Evolutionary conservation across 139 green algal species (phyloP).

Genomic region (Marvania coccoides): DNA sequence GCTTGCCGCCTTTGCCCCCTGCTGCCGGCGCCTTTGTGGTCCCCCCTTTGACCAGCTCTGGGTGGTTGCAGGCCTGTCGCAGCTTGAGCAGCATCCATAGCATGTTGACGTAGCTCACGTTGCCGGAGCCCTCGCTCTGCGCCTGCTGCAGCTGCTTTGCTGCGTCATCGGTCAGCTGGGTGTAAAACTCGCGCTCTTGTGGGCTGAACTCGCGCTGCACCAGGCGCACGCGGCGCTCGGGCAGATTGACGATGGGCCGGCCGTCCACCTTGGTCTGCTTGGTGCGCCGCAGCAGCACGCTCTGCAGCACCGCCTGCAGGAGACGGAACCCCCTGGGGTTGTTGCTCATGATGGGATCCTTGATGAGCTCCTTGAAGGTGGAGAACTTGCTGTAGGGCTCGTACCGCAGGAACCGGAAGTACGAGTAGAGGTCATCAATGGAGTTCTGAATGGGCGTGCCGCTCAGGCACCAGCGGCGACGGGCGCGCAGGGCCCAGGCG

Average conservation of each 20-base stretch:
- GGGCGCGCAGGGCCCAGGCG: slow-evolving; percentile 41
- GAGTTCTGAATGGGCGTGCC: slow-evolving; percentile 93
- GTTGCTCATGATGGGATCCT: slow-evolving; percentile 18
- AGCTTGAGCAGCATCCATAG: slow-evolving; percentile 75
- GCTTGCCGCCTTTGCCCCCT: neutral
- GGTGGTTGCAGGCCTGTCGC: slow-evolving; percentile 89
- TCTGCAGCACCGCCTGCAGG: slow-evolving; percentile 39
- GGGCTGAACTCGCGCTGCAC: slow-evolving; percentile 39
- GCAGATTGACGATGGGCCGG: slow-evolving; percentile 65
- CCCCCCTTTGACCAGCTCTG: slow-evolving; percentile 47
- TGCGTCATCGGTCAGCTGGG: slow-evolving; percentile 32
- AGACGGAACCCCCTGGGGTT: slow-evolving; percentile 31
- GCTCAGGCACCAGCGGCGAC: slow-evolving; percentile 73
- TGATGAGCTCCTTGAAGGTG: slow-evolving; percentile 58
- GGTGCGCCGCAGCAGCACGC: slow-evolving; percentile 71
- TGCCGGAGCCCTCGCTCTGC: slow-evolving; percentile 11
- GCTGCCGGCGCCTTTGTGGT: neutral
- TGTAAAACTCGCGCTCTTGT: slow-evolving; percentile 51
- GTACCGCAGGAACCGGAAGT: slow-evolving; percentile 74
- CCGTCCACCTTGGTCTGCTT: slow-evolving; percentile 66
- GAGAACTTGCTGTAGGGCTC: slow-evolving; percentile 43
- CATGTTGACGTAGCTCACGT: slow-evolving; percentile 74
- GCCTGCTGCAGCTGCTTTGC: slow-evolving; percentile 8
- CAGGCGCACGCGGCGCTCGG: slow-evolving; percentile 38
- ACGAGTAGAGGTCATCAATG: slow-evolving; percentile 82